Base-by-base conservation (phyloP, 2,329 filamentous ascomycete genomes). In the Pezicula neosporulosa region DNA sequence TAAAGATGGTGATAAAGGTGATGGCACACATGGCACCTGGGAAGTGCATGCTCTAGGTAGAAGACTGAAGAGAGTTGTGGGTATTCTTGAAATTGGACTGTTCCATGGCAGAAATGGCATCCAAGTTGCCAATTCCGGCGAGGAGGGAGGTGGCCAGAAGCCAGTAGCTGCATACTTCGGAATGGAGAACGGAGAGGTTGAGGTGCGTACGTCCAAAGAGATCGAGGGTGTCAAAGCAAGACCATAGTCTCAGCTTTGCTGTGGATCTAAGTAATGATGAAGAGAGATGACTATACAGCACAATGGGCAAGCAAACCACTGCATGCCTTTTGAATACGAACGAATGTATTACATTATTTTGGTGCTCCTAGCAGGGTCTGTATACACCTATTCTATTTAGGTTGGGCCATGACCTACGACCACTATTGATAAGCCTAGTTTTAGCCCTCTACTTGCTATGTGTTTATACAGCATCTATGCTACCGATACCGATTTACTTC, bases 101-200 rank as follows among this genome's bases (percentile, higher is more conserved):
- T 99, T 99, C 74, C 82, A 85, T 39, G 93, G 93, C 3, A 67
- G 85, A 63, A 92, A 93, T 54, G 93, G 93, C 0, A 74, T 82
- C 15, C 77, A 95, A 68, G 81, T 83, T 53, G 81, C 80, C 39
- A 74, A 78, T 49, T 75, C 78, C 52, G 77, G 83, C 57, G 71
- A 77, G 63, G 75, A 78, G 49, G 72, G 83, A 44, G 86, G 88
- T 44, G 91, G 89, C 1, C 90, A 97, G 73, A 96, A 93, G 73
- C 94, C 94, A 0, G 80, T 97, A 12, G 91, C 91, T 27, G 92
- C 90, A 21, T 99, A 97, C 73, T 99, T 97, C 71, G 94, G 94
- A 35, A 89, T 94, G 83, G 81, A 87, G 42, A 88, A 90, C 64
- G 89, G 89, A 3, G 77, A 75, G 10, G 85, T 89, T 13, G 72